Conservation (phyloP, 345 rosid species). For the Citrus hindsii region DNA sequence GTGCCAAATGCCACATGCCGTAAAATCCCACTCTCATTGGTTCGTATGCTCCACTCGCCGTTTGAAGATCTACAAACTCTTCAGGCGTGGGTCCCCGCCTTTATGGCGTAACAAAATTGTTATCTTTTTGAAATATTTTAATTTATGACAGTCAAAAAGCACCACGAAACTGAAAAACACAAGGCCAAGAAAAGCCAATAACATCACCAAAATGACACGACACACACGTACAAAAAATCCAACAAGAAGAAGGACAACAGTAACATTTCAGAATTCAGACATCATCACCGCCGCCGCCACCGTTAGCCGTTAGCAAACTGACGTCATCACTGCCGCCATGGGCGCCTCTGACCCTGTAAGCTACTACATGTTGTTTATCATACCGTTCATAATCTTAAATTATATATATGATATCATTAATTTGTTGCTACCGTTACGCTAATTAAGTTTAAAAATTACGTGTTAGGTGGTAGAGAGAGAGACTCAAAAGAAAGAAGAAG, state of each 20-base stretch:
- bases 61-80: too few species aligned
- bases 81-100: neutral
- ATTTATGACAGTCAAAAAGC: neutral
- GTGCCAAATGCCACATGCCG: neutral
- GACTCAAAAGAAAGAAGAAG: constrained; percentile 16
- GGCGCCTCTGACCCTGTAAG: constrained; percentile 52
- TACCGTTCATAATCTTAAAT: too few species aligned
- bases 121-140: neutral
- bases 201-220: constrained; percentile 7
- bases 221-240: constrained; percentile 7
- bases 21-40: neutral
- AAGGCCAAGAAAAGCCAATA: neutral
- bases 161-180: neutral
- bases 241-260: neutral
- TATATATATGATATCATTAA: neutral
- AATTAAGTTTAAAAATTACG: neutral
- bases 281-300: constrained; percentile 17
- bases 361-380: neutral
- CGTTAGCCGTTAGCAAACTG: constrained; percentile 30
- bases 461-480: constrained; percentile 46
- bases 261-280: constrained; percentile 21
- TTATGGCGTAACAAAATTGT: neutral
- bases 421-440: neutral
- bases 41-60: neutral
- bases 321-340: constrained; percentile 41